A percentile compares a stretch with the other conserved stretches of the same genome.
Evolutionary conservation across 192 early-diverging fungal genomes (phyloP).

Genomic region (Jimgerdemannia flammicorona): DNA sequence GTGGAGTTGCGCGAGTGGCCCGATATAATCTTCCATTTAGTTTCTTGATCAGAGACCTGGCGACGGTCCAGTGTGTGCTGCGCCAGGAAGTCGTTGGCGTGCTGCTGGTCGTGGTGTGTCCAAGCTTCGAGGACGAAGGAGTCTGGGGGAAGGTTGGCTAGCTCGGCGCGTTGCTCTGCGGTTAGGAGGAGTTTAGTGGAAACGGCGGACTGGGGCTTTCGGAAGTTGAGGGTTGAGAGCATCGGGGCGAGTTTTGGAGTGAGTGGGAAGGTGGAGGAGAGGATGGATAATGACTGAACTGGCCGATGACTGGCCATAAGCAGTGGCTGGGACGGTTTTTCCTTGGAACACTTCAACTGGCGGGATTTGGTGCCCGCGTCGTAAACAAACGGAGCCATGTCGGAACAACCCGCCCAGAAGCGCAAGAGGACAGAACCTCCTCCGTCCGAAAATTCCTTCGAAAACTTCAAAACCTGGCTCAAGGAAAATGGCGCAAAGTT

Average conservation of each 20-base stretch:
- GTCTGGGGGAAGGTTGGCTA: not conserved
- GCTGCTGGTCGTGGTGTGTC: not conserved
- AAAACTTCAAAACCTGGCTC: constrained; percentile 24
- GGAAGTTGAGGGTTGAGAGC: not conserved
- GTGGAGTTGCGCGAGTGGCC: not conserved
- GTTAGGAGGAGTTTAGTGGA: not conserved
- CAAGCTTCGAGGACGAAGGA: not conserved
- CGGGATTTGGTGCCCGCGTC: no score
- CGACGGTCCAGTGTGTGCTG: not conserved
- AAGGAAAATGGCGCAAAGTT: constrained; percentile 35
- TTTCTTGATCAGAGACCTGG: not conserved
- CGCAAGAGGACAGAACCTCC: not conserved
- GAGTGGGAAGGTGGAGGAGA: not conserved
- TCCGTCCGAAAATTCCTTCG: not conserved
- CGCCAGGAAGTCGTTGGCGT: not conserved
- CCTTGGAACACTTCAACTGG: no score
- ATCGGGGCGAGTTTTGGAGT: not conserved
- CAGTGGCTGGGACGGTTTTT: not conserved
- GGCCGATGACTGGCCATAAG: not conserved
- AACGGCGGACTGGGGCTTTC: not conserved
- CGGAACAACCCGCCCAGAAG: not conserved
- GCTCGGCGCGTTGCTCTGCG: not conserved
- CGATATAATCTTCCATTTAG: not conserved
- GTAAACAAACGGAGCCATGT: not conserved
- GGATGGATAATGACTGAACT: no score